Conservation (phyloP, 164 flowering plant genomes). For the Platanus orientalis region DNA sequence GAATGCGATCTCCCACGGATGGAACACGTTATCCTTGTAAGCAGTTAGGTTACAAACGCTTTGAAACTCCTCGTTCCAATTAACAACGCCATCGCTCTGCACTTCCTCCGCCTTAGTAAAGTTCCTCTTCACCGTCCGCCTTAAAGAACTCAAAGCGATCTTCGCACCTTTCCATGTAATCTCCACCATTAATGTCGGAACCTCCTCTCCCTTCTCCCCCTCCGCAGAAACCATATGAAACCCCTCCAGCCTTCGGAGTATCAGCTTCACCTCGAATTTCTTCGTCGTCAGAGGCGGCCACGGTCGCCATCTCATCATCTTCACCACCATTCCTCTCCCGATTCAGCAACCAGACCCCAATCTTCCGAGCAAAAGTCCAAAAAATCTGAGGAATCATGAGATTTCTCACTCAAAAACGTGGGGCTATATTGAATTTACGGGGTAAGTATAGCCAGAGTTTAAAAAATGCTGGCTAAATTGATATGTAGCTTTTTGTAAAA, state of each 20-base stretch:
- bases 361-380: background rate
- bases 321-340: constrained; percentile 69
- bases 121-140: constrained; percentile 69
- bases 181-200: constrained; percentile 57
- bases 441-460: too few relatives aligned
- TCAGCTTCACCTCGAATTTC: constrained; percentile 74
- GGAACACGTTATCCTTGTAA: constrained; percentile 57
- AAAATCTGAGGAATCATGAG: background rate
- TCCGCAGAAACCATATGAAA: constrained; percentile 5
- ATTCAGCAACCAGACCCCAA: background rate
- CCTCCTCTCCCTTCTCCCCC: constrained; percentile 15
- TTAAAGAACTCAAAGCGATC: constrained; percentile 48
- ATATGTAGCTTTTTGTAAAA: too few relatives aligned
- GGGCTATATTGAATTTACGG: too few relatives aligned
- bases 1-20: constrained; percentile 88
- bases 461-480: too few relatives aligned
- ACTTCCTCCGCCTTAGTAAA: constrained; percentile 57
- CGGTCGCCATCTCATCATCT: constrained; percentile 96
- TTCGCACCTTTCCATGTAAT: constrained; percentile 86
- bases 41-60: constrained; percentile 53
- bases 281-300: constrained; percentile 75
- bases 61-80: constrained; percentile 88
- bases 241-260: constrained; percentile 51
- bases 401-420: too few relatives aligned
- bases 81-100: constrained; percentile 40